Evolutionary conservation across 31 red algal genomes (phyloP).

Genomic region (Bonnemaisonia californica): DNA sequence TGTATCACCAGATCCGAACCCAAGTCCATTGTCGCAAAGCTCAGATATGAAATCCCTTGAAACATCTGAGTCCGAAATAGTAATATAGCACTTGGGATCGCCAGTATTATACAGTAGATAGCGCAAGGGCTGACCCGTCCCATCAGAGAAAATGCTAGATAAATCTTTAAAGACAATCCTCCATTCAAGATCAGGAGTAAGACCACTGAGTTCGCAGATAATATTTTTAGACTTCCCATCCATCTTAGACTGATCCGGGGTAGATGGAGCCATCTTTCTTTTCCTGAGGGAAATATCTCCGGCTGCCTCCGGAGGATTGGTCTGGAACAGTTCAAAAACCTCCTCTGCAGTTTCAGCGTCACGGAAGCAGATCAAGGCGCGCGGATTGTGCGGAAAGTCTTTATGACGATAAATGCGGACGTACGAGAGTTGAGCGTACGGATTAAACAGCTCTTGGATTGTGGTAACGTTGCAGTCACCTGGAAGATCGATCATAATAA

Average conservation of each 20-base stretch:
- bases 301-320: neutral
- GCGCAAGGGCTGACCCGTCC: neutral
- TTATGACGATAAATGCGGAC: slow-evolving; percentile 52
- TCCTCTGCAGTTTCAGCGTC: slow-evolving; percentile 20
- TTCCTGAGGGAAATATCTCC: slow-evolving; percentile 10
- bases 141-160: neutral
- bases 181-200: slow-evolving; percentile 39
- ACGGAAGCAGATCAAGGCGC: slow-evolving; percentile 43
- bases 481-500: slow-evolving; percentile 47
- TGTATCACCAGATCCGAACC: slow-evolving; percentile 1
- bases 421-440: slow-evolving; percentile 32
- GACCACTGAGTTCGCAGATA: slow-evolving; percentile 28
- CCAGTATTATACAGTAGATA: slow-evolving; percentile 49
- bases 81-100: slow-evolving; percentile 30
- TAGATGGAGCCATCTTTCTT: neutral
- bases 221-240: neutral
- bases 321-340: slow-evolving; percentile 36
- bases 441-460: slow-evolving; percentile 35
- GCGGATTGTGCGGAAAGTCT: slow-evolving; percentile 17
- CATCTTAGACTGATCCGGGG: neutral
- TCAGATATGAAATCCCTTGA: neutral
- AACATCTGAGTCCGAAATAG: neutral
- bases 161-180: slow-evolving; percentile 17
- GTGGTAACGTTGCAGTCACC: slow-evolving; percentile 29
- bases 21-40: slow-evolving; percentile 33